Evolutionary conservation across 1,284 basidiomycete species (phyloP).

Genomic region (Apiotrichum domesticum): DNA sequence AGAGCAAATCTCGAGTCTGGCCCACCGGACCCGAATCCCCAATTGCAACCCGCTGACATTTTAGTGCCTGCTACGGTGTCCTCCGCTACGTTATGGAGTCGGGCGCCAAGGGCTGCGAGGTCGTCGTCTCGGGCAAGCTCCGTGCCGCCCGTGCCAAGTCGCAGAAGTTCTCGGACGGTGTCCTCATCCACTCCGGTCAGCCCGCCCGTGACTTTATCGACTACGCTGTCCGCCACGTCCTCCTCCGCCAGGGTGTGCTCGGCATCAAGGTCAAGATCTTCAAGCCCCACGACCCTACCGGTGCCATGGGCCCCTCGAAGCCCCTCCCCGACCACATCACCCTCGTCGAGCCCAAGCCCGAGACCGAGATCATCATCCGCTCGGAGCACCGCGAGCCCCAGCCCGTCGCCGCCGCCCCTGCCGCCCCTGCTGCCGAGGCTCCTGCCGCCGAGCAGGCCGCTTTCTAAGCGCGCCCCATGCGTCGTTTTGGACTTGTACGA

Average conservation of each 20-base stretch:
- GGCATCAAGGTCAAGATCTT: constrained; percentile 99
- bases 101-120: constrained; percentile 98
- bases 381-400: constrained; percentile 46
- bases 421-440: constrained; percentile 11
- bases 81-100: constrained; percentile 99
- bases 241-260: constrained; percentile 97
- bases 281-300: constrained; percentile 93
- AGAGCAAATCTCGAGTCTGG: background rate
- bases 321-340: constrained; percentile 94
- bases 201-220: constrained; percentile 95
- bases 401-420: constrained; percentile 25
- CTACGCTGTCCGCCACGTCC: constrained; percentile 95
- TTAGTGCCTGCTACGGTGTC: constrained; percentile 98
- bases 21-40: background rate
- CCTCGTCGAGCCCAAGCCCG: constrained; percentile 68
- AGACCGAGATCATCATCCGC: constrained; percentile 50
- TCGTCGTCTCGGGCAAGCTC: constrained; percentile 98
- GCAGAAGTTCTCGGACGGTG: constrained; percentile 99
- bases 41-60: background rate
- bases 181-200: constrained; percentile 99
- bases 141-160: constrained; percentile 99
- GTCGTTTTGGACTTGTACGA: background rate
- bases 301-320: constrained; percentile 79
- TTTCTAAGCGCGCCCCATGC: background rate
- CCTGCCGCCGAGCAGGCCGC: background rate